Conservation (phyloP, 1,284 basidiomycete genomes). For the Spongispora temasekensis region DNA sequence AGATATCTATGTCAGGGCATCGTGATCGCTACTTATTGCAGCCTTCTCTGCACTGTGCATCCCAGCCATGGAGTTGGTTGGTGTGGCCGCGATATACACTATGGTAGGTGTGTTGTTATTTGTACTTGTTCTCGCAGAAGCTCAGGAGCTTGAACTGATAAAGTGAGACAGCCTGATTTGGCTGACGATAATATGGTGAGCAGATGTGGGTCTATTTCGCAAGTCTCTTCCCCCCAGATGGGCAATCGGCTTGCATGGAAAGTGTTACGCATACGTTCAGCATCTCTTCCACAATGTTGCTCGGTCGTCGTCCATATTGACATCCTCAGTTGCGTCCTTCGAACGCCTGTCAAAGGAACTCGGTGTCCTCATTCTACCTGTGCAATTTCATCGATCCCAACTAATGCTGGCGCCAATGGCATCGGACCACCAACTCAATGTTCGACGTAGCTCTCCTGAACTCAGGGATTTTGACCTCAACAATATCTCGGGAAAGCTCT, state of each 20-base stretch:
- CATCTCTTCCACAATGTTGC: constrained; percentile 59
- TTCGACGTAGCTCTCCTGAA: no score
- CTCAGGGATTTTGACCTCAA: no score
- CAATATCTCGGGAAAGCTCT: no score
- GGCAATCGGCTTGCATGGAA: constrained; percentile 68
- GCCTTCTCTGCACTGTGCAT: constrained; percentile 21
- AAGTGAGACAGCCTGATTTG: constrained; percentile 7
- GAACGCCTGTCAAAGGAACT: constrained; percentile 58
- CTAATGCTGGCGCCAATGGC: no score
- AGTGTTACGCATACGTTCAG: constrained; percentile 75
- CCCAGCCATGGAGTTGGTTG: constrained; percentile 44
- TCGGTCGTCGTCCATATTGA: neutral
- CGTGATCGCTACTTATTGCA: constrained; percentile 43
- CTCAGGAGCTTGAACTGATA: neutral
- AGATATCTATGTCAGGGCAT: constrained; percentile 39
- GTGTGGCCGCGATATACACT: constrained; percentile 42
- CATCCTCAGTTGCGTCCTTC: constrained; percentile 57
- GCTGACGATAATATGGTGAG: constrained; percentile 47
- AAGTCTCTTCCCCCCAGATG: constrained; percentile 48
- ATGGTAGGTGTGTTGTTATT: constrained; percentile 46
- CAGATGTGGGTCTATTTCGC: constrained; percentile 47
- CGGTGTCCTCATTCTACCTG: constrained; percentile 72
- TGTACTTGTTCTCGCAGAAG: constrained; percentile 34
- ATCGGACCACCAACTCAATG: no score
- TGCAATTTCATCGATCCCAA: no score